Percentiles rank a stretch among this genome's conserved stretches.
Conservation (phyloP, 441 rosid species). For the Flueggea neowawraea region DNA sequence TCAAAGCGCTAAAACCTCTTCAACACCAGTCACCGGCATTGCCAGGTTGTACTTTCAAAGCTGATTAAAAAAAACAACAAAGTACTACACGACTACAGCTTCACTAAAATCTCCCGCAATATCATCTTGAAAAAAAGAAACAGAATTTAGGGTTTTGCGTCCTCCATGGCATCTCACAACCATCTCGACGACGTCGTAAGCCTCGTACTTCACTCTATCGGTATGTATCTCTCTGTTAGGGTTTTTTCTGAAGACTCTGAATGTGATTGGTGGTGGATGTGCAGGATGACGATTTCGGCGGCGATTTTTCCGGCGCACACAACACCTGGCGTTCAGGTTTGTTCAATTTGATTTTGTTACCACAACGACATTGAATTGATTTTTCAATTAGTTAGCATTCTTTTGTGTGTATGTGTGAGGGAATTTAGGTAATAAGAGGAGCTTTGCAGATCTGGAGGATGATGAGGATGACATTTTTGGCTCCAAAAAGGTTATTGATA, state of each 20-base stretch:
- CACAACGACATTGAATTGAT: not conserved
- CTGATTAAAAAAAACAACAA: too few relatives aligned
- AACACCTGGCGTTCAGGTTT: slow-evolving; percentile 55
- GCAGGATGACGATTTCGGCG: slow-evolving; percentile 91
- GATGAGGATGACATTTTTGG: slow-evolving; percentile 93
- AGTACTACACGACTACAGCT: too few relatives aligned
- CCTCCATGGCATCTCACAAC: slow-evolving; percentile 46
- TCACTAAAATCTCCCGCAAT: not conserved
- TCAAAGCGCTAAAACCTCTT: too few relatives aligned
- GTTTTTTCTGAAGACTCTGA: not conserved
- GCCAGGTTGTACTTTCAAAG: too few relatives aligned
- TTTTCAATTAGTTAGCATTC: not conserved
- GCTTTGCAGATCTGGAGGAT: slow-evolving; percentile 85
- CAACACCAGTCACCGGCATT: too few relatives aligned
- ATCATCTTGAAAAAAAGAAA: not conserved
- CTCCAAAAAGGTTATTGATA: slow-evolving; percentile 58
- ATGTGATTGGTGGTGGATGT: not conserved
- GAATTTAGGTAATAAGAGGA: slow-evolving; percentile 63
- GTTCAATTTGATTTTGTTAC: not conserved
- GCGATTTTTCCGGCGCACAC: slow-evolving; percentile 58
- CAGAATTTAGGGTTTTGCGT: not conserved
- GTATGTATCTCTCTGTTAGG: not conserved
- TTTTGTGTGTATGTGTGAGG: not conserved
- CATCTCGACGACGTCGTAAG: slow-evolving; percentile 70
- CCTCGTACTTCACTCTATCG: not conserved